Conservation (phyloP, 257 asterid species). For the Penstemon barbatus region DNA sequence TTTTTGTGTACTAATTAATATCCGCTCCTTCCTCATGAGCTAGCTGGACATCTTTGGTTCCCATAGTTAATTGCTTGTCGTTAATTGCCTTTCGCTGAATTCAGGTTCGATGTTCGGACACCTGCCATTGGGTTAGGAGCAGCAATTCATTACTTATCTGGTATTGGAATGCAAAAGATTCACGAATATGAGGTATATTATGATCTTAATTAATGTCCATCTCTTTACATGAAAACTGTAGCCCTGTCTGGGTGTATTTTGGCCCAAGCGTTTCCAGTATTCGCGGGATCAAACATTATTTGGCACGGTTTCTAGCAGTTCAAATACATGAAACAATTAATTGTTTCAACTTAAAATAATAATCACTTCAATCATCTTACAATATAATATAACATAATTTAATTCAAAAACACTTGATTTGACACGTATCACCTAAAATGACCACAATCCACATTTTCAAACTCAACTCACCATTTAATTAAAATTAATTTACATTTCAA, state of each 20-base stretch:
- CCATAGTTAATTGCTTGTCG: not conserved
- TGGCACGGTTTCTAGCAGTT: too few species aligned
- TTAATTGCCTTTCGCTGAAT: conserved; percentile 20
- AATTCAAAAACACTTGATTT: too few species aligned
- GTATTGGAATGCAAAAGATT: conserved; percentile 88
- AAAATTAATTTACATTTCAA: too few species aligned
- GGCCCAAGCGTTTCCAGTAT: not conserved
- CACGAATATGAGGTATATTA: conserved; percentile 81
- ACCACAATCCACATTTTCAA: too few species aligned
- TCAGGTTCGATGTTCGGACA: conserved; percentile 96
- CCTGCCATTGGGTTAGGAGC: conserved; percentile 96
- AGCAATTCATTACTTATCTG: conserved; percentile 76
- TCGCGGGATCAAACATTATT: too few species aligned
- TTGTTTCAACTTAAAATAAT: too few species aligned
- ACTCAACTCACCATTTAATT: too few species aligned
- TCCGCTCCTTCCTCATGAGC: not conserved
- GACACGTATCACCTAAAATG: too few species aligned
- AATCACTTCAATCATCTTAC: too few species aligned
- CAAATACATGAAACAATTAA: too few species aligned
- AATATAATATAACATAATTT: too few species aligned
- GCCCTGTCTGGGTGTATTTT: not conserved
- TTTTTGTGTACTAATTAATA: not conserved
- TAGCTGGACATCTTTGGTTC: conserved; percentile 10
- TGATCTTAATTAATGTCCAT: not conserved
- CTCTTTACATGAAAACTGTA: not conserved